These are phyloP conservation scores for Nigrospora osmanthi DNA, from an alignment of 2,329 filamentous ascomycete species.

Conservation along the genomic window DNA sequence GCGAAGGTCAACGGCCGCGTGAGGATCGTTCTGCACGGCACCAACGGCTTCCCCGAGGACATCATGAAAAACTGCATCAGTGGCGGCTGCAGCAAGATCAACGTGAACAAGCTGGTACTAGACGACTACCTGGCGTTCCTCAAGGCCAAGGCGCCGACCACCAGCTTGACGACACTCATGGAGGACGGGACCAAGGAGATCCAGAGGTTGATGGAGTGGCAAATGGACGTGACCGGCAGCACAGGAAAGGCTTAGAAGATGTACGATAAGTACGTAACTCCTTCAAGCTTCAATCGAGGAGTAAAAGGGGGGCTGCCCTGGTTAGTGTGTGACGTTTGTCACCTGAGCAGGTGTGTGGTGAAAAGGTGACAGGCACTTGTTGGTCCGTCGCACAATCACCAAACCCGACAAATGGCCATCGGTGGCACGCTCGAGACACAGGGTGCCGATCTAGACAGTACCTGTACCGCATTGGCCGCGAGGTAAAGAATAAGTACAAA, in stretches of 20 bases:
- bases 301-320: no score
- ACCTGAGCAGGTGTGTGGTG: no score
- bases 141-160: constrained; percentile 25
- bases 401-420: no score
- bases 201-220: constrained; percentile 32
- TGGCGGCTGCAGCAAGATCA: constrained; percentile 46
- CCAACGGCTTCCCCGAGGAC: constrained; percentile 43
- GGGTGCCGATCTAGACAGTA: no score
- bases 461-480: no score
- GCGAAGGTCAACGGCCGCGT: constrained; percentile 29
- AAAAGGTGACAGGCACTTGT: no score
- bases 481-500: no score
- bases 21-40: constrained; percentile 44
- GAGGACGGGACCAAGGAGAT: constrained; percentile 35
- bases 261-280: no score
- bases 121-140: constrained; percentile 35
- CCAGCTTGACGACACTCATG: constrained; percentile 30
- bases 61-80: constrained; percentile 42
- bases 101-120: constrained; percentile 47
- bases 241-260: constrained; percentile 24
- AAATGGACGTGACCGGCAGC: constrained; percentile 39
- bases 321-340: no score
- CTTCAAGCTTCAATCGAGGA: no score
- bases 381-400: no score
- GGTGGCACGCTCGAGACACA: no score